These are phyloP conservation scores for Trichocladium antarcticum DNA, from an alignment of 495 filamentous ascomycete species.

Conservation along the genomic window DNA sequence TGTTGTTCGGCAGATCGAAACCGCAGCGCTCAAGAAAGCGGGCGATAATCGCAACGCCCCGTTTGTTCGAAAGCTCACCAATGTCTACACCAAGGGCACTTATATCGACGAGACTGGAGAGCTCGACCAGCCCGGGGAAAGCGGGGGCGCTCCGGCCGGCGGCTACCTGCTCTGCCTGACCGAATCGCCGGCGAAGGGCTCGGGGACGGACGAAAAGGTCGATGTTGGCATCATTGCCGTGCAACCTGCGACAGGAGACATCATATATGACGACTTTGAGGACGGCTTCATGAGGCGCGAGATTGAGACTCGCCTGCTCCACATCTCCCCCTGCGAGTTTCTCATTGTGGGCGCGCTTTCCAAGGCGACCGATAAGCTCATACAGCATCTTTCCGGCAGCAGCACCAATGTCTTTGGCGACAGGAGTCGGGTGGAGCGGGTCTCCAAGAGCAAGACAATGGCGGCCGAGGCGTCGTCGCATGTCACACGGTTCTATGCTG, in stretches of 20 bases:
- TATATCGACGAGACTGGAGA: conserved; percentile 94
- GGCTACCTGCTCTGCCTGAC: conserved; percentile 91
- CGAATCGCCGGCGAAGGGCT: conserved; percentile 74
- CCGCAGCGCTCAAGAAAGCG: conserved; percentile 91
- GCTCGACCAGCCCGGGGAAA: conserved; percentile 44
- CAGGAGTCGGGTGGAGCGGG: conserved; percentile 68
- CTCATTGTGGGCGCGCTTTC: conserved; percentile 90
- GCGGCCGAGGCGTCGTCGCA: conserved; percentile 78
- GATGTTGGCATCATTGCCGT: conserved; percentile 89
- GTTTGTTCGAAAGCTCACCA: conserved; percentile 86
- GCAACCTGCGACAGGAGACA: conserved; percentile 88
- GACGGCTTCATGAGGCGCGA: conserved; percentile 98
- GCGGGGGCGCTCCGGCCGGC: conserved; percentile 55
- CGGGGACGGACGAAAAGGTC: conserved; percentile 85
- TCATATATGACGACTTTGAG: conserved; percentile 93
- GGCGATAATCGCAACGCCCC: conserved; percentile 92
- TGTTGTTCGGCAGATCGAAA: conserved; percentile 92
- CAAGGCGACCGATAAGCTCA: conserved; percentile 84
- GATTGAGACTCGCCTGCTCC: conserved; percentile 84
- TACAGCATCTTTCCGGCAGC: conserved; percentile 80
- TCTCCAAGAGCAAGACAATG: conserved; percentile 67
- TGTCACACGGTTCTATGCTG: conserved; percentile 88
- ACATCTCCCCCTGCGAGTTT: conserved; percentile 93
- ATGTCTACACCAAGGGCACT: conserved; percentile 95
- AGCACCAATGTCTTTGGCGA: conserved; percentile 88